Conservation (phyloP, 1,284 basidiomycete species). For the Microbotryum intermedium region DNA sequence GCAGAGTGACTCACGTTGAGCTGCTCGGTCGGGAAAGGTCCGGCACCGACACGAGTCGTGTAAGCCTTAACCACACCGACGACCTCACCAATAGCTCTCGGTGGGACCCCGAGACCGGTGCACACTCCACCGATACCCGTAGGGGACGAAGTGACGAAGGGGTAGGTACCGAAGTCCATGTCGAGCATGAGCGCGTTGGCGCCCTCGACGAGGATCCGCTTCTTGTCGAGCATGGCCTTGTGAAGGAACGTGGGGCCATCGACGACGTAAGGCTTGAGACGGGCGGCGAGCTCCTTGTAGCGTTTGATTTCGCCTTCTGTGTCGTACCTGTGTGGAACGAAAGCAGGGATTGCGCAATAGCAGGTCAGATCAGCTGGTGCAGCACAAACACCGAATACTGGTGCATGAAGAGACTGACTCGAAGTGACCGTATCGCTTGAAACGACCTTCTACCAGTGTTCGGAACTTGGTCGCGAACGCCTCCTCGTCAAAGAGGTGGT, state of each 20-base stretch:
- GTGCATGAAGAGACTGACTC: conserved; percentile 44
- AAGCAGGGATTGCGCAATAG: neutral
- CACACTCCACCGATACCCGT: conserved; percentile 91
- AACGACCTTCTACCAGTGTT: conserved; percentile 88
- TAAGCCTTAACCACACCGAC: conserved; percentile 97
- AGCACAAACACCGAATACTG: too few species aligned
- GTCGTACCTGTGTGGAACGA: conserved; percentile 53
- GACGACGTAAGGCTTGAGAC: conserved; percentile 77
- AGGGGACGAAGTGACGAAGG: conserved; percentile 88
- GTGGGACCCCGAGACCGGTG: conserved; percentile 91
- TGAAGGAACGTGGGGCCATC: conserved; percentile 83
- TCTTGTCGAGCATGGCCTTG: conserved; percentile 59
- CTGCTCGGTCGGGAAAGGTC: conserved; percentile 95
- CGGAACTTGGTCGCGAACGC: conserved; percentile 87
- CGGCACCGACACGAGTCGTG: conserved; percentile 92
- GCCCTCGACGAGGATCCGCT: conserved; percentile 85
- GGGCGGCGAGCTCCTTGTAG: conserved; percentile 79
- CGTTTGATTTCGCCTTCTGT: conserved; percentile 91
- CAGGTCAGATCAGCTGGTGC: neutral
- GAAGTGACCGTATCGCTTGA: conserved; percentile 96
- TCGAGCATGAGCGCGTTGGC: conserved; percentile 98
- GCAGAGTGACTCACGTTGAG: conserved; percentile 55
- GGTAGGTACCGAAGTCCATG: conserved; percentile 95
- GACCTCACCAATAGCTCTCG: conserved; percentile 69
- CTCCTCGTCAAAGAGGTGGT: conserved; percentile 83